A percentile compares a stretch with the other conserved stretches of the same genome.
These are phyloP conservation scores for Anisodus tanguticus DNA, from an alignment of 257 asterid genomes.

Conservation along the genomic window DNA sequence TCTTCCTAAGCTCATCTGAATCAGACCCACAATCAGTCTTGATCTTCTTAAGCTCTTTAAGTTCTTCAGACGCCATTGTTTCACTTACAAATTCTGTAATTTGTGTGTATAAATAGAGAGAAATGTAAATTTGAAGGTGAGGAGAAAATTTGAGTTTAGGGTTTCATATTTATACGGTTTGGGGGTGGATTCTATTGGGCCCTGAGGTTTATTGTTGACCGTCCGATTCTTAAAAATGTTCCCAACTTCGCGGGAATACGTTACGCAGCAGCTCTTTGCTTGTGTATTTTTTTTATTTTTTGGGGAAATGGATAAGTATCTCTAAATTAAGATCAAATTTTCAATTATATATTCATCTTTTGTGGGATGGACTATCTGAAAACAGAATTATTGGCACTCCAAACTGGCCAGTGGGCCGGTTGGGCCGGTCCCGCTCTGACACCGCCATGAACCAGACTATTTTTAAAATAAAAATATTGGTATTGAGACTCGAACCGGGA, in stretches of 20 bases:
- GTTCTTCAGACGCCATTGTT: conserved; percentile 36
- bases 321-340: too few relatives aligned
- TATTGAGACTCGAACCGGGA: too few relatives aligned
- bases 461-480: too few relatives aligned
- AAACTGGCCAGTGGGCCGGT: too few relatives aligned
- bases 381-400: too few relatives aligned
- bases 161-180: conserved; percentile 52
- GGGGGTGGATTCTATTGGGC: conserved; percentile 11
- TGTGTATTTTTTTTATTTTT: too few relatives aligned
- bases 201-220: conserved; percentile 26
- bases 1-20: conserved; percentile 50
- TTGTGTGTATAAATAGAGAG: not conserved
- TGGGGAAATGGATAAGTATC: too few relatives aligned
- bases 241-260: conserved; percentile 17
- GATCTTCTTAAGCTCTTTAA: conserved; percentile 54
- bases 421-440: too few relatives aligned
- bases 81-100: conserved; percentile 35
- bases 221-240: conserved; percentile 12
- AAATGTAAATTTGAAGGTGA: not conserved
- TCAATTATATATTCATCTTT: too few relatives aligned
- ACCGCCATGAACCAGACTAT: too few relatives aligned
- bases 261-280: conserved; percentile 4
- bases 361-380: too few relatives aligned
- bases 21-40: conserved; percentile 58
- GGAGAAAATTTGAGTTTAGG: conserved; percentile 43